Evolutionary conservation across 331 rosid species (phyloP).

Genomic region (Rosa hybrid): DNA sequence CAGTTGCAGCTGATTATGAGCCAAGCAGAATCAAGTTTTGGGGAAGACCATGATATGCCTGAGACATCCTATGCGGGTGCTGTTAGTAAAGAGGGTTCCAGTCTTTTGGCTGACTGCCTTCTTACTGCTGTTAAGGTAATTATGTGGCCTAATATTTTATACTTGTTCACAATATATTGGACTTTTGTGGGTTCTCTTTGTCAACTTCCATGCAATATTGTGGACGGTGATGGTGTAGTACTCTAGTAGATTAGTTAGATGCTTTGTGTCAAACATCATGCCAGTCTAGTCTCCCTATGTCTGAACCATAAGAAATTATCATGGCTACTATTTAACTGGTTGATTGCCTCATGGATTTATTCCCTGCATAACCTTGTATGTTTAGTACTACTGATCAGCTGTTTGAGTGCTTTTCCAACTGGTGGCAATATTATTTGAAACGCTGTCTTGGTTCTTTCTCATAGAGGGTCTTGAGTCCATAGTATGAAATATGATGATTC

Average conservation of each 20-base stretch:
- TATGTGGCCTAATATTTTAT: conserved; percentile 22
- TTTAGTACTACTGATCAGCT: background rate
- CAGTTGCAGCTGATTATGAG: conserved; percentile 50
- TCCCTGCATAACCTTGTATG: background rate
- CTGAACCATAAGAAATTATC: background rate
- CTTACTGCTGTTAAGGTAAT: conserved; percentile 84
- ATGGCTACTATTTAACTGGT: background rate
- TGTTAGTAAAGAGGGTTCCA: conserved; percentile 48
- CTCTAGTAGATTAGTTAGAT: background rate
- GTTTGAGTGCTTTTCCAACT: background rate
- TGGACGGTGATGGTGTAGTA: background rate
- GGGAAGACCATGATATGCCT: conserved; percentile 42
- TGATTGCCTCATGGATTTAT: background rate
- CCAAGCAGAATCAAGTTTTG: conserved; percentile 55
- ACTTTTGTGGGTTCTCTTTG: background rate
- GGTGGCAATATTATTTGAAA: background rate
- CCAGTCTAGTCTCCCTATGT: background rate
- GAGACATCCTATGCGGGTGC: conserved; percentile 41
- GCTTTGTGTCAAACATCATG: background rate
- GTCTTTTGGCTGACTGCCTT: conserved; percentile 83
- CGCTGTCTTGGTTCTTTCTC: background rate
- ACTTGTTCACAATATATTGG: background rate
- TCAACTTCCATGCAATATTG: background rate
- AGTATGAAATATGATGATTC: background rate
- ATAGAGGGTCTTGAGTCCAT: background rate